These are phyloP conservation scores for Yamadazyma scolyti DNA, from an alignment of 805 yeast species.

Conservation along the genomic window DNA sequence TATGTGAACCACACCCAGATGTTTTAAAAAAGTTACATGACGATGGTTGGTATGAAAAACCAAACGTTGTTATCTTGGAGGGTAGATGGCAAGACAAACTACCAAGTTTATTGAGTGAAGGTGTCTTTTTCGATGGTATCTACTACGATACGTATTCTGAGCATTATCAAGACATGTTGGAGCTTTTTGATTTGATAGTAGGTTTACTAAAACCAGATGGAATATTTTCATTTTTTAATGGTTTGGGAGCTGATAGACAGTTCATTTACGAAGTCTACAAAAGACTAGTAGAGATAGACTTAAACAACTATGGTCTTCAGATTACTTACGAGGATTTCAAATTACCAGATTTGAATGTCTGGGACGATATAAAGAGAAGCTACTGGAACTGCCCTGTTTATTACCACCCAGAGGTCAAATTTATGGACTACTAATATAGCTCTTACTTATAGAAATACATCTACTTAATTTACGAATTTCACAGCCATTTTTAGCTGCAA, in stretches of 20 bases:
- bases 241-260: constrained; percentile 49
- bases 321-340: constrained; percentile 51
- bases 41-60: constrained; percentile 82
- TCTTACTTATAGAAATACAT: no score
- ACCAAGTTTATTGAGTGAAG: constrained; percentile 55
- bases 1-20: constrained; percentile 93
- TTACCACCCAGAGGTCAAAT: constrained; percentile 61
- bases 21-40: constrained; percentile 62
- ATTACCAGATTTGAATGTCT: constrained; percentile 51
- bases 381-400: constrained; percentile 69
- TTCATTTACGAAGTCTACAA: constrained; percentile 66
- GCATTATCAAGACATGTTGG: constrained; percentile 85
- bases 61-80: constrained; percentile 67
- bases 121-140: constrained; percentile 80
- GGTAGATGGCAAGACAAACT: constrained; percentile 94
- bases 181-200: constrained; percentile 74
- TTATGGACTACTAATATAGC: constrained; percentile 28
- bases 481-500: no score
- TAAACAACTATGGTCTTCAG: constrained; percentile 71
- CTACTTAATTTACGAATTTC: no score
- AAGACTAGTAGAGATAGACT: constrained; percentile 74
- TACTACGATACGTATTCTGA: constrained; percentile 94
- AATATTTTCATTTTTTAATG: constrained; percentile 86
- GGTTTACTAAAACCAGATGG: constrained; percentile 83
- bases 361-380: constrained; percentile 60